phyloP scores from a whole-genome alignment of 1,284 basidiomycete genomes.

The Mycena sp. region DNA sequence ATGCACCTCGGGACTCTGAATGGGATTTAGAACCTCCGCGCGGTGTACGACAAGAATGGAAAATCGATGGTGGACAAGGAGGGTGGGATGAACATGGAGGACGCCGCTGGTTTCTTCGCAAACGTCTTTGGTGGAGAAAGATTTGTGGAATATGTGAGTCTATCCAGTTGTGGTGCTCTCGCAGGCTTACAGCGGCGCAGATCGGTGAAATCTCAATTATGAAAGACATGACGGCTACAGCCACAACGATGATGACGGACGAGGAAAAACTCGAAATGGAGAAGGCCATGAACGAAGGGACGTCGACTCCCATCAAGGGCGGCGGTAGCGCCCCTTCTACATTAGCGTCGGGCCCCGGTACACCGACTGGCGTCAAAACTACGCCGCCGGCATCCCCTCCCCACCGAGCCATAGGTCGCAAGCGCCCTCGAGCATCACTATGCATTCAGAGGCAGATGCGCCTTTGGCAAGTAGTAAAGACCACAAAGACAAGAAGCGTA shows the following conservation, averaged over 20 bases:
- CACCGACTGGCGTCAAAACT: conserved; percentile 18
- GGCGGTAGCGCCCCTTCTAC: conserved; percentile 12
- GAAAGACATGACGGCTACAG: conserved; percentile 87
- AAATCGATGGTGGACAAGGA: conserved; percentile 88
- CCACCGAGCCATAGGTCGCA: conserved; percentile 25
- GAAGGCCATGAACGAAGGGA: conserved; percentile 66
- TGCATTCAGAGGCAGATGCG: conserved; percentile 31
- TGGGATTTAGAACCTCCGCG: conserved; percentile 75
- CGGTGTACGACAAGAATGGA: conserved; percentile 96
- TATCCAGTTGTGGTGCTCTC: not conserved
- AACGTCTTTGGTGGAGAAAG: conserved; percentile 93
- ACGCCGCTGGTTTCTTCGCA: conserved; percentile 91
- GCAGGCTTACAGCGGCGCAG: conserved; percentile 48
- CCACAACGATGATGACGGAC: conserved; percentile 86
- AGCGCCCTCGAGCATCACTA: conserved; percentile 26
- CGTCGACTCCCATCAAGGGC: conserved; percentile 27
- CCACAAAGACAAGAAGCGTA: conserved; percentile 63
- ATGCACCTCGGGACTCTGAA: not conserved
- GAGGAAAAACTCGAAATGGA: conserved; percentile 93
- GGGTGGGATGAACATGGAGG: conserved; percentile 76
- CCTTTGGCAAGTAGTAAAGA: conserved; percentile 40
- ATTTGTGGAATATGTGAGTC: conserved; percentile 85
- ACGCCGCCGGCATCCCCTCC: conserved; percentile 25
- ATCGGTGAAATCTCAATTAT: conserved; percentile 94
- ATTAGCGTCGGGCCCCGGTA: conserved; percentile 19